phyloP scores from a whole-genome alignment of 305 asterid species.

The Plantago lanceolata region DNA sequence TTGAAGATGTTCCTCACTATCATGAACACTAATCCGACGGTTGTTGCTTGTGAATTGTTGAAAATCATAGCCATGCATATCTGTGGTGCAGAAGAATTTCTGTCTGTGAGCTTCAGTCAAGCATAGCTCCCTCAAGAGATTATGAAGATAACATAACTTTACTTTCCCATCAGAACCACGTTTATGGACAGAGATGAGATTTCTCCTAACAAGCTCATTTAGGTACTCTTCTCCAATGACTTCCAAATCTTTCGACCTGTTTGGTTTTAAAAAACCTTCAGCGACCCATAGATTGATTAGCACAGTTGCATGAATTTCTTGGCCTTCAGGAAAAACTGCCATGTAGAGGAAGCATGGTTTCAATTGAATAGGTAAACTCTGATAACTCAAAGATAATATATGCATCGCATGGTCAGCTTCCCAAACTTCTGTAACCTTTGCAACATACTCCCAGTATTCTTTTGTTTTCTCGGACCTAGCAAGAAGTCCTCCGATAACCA shows the following conservation, averaged over 20 bases:
- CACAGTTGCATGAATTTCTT: background rate
- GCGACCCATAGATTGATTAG: background rate
- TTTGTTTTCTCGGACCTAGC: background rate
- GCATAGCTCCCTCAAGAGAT: background rate
- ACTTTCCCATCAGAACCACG: background rate
- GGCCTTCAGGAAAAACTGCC: background rate
- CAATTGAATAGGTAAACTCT: background rate
- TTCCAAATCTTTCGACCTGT: background rate
- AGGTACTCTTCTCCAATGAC: conserved; percentile 1
- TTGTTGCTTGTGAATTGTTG: background rate
- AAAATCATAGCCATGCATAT: background rate
- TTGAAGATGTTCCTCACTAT: too few relatives aligned
- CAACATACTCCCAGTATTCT: background rate
- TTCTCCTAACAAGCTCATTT: background rate
- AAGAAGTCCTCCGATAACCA: conserved; percentile 1
- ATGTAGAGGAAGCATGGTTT: conserved; percentile 5
- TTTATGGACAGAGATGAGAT: background rate
- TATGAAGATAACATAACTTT: background rate
- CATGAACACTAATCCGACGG: too few relatives aligned
- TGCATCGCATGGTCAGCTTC: too few relatives aligned
- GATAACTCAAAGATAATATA: background rate
- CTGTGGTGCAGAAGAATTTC: too few relatives aligned
- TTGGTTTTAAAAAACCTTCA: background rate
- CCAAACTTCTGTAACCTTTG: too few relatives aligned
- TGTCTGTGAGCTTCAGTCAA: background rate